Evolutionary conservation across 2,329 filamentous ascomycete species (phyloP), one percentile per base, ranked within the genome.

Genomic region (Cladosporium sp.): DNA sequence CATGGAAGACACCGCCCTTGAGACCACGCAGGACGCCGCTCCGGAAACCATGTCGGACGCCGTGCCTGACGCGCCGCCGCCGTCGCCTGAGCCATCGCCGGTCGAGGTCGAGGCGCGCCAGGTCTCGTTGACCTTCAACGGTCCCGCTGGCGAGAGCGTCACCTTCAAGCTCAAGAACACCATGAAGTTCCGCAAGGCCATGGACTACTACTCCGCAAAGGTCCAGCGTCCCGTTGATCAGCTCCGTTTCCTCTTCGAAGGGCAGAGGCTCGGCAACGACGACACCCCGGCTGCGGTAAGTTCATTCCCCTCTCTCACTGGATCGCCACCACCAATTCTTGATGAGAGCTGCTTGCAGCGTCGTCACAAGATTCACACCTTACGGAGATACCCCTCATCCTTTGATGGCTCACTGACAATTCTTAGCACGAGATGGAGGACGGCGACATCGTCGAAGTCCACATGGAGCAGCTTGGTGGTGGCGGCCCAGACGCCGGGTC

Each of bases 231-330:
- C 64, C 2, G 36, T 53, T 21, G 34, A 49, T 1, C 46, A 49
- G 11, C 39, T 71, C 18, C 69, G 73, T 28, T 74, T 73, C 57
- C 56, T 73, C 23, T 67, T 70, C 46, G 70, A 75, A 1, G 72
- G 73, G 1, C 64, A 66, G 14, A 67, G 72, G 23, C 56, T 74
- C 46, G 49, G 46, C 2, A 28, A 21, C 8, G 64, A 70, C 6
- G 28, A 63, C 16, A 73, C 70, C 21, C 65, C 69, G 10, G 67
- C 53, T 3, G 60, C 64, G 53, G 71, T 73, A 66, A 66, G 62
- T 3, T 18, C 49, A 39, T n/a, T 39, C 25, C 49, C 14, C 14
- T 53, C n/a, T 28, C 49, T 53, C 49, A 53, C 49, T 53, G 14
- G 13, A 4, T n/a, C 16, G 36, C 18, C n/a, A 4, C 5, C 18